phyloP scores from a whole-genome alignment of 345 rosid genomes.

The Hypericum perforatum region DNA sequence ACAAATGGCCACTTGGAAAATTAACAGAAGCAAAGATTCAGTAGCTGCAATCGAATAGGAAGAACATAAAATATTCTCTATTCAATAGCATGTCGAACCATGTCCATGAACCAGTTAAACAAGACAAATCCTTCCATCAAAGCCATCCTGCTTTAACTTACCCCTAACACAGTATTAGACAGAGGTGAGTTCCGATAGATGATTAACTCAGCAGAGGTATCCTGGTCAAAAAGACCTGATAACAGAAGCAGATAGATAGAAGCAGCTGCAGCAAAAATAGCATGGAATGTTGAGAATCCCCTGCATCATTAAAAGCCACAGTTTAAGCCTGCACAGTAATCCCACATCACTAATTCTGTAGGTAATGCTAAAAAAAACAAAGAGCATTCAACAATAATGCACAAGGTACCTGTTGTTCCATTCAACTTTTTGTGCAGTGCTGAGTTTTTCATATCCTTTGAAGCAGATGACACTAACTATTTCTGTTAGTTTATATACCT shows the following conservation, averaged over 20 bases:
- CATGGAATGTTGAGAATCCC: conserved; percentile 87
- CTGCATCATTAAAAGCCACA: conserved; percentile 28
- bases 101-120: not conserved
- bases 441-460: conserved; percentile 44
- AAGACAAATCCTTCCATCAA: not conserved
- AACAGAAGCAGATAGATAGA: conserved; percentile 51
- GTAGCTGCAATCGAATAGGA: too few species aligned
- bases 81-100: too few species aligned
- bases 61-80: too few species aligned
- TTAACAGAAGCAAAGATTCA: too few species aligned
- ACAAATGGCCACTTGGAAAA: too few species aligned
- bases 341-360: conserved; percentile 3
- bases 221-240: conserved; percentile 51
- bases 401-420: conserved; percentile 66
- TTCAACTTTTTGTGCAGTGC: conserved; percentile 44
- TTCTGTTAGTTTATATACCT: conserved; percentile 67
- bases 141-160: conserved; percentile 18
- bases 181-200: conserved; percentile 42
- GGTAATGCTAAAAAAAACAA: not conserved
- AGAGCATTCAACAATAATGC: conserved; percentile 2
- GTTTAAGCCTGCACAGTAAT: not conserved
- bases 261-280: conserved; percentile 47
- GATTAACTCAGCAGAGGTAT: conserved; percentile 36
- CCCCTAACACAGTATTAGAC: conserved; percentile 61
- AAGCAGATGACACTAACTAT: conserved; percentile 38